Base-by-base conservation (phyloP, 805 yeast genomes). In the Hanseniaspora mollemarum region DNA sequence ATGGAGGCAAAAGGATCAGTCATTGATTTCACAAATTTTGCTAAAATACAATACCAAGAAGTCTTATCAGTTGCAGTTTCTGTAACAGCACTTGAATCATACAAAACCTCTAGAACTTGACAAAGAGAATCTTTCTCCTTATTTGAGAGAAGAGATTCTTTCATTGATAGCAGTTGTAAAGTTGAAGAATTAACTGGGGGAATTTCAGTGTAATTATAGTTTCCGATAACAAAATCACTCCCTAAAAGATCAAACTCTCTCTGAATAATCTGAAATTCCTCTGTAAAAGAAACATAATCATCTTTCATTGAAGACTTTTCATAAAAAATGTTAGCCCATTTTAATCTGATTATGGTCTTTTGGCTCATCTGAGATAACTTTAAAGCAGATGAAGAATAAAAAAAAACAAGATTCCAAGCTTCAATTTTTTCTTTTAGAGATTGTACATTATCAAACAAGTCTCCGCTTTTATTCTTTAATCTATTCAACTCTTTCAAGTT, bases 51-150 rank as follows among this genome's bases (percentile, higher is more conserved):
- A 15, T 63, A 62, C 10, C 60, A 59, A 7, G 59, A 54, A 5
- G 64, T 63, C 4, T 56, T 37, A 8, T 54, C 53, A 1, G n/a
- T 16, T 8, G 54, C 55, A 16, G 57, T 55, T 3, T 51, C 51
- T 19, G 58, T 39, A 3, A 57, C 52, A 16, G 67, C 68, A 2
- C 85, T 73, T 57, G 84, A 83, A 12, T 79, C 72, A 0, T 81
- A 68, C 40, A 87, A 74, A 0, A 90, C 84, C 25, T 78, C 76
- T 13, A 84, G 70, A 46, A 86, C 84, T 1, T 38, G 25, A 8
- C 22, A 16, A 21, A 46, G 24, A 19, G 43, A 39, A 24, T 25
- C 19, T 16, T 13, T 32, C 5, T 15, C 19, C 9, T 24, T 18
- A 9, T 31, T 19, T 8, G 19, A 10, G 3, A 21, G 5, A 13